Base-by-base conservation (phyloP, 139 green algal species). In the Micromonas commoda region DNA sequence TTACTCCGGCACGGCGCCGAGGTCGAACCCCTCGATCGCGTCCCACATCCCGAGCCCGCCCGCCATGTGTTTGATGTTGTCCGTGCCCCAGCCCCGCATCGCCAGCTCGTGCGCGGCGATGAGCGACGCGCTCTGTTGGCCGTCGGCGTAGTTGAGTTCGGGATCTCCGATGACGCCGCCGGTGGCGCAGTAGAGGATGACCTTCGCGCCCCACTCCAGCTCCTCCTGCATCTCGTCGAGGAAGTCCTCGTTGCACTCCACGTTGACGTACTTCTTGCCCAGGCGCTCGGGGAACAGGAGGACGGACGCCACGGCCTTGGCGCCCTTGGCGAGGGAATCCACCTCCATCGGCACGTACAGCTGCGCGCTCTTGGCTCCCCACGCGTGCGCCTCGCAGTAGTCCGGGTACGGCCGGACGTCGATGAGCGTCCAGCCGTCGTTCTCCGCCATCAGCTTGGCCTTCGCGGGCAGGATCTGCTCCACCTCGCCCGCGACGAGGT, bases 1-100 rank as follows among this genome's bases (percentile, higher is more conserved):
- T n/a, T n/a, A n/a, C 9, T 57, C 45, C 45, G 9, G 45, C 45
- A 57, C 45, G 9, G 20, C 61, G 26, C 66, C 66, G 66, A 51
- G 19, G 19, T 73, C 66, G 33, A 73, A 73, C n/a, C 33, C 66
- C 16, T 73, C 66, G 33, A 45, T 23, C 37, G 52, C 66, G 66
- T 73, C 66, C 66, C 66, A 73, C 31, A 28, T 53, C 5, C 16
- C 66, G 1, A 73, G 28, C 1, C 66, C 66, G 2, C 29, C 66
- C 9, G 66, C 66, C 66, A 73, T 73, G 66, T 73, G 66, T 3
- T 57, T 57, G 3, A 73, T 6, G 1, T 45, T 52, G 19, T 73
- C 66, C 19, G 1, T 9, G 1, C 66, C 66, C 29, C 31, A 73
- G 1, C 66, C 66, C 53, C 66, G 6, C 3, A 33, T 33, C 29